Base-by-base conservation (phyloP, 2,329 filamentous ascomycete genomes). In the Cryphonectria japonica region DNA sequence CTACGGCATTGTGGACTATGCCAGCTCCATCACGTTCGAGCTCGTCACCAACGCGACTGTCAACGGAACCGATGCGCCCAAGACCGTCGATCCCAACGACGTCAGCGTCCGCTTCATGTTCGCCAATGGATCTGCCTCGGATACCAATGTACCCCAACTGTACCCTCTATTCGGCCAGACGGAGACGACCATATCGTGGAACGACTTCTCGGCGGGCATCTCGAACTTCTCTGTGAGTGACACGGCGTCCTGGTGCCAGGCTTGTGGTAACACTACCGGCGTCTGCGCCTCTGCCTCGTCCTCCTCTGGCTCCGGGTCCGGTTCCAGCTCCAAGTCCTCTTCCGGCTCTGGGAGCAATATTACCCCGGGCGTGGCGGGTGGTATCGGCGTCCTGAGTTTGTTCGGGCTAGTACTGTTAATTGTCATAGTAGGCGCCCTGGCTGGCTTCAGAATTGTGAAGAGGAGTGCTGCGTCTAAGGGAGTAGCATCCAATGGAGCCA, bases 11-110 rank as follows among this genome's bases (percentile, higher is more conserved):
- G 89, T 91, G n/a, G 91, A 94, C 82, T 97, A 97, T 77, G 94
- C 94, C 6, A 92, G 91, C 2, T 89, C 89, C 74, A 93, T 97
- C 88, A 85, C 85, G 7, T 95, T 97, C 79, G 95, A 97, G 84
- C 83, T 91, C 32, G 83, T 90, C 68, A 88, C 88, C 69, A 84
- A 85, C 74, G 80, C 86, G 86, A 82, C 83, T 3, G 84, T 81
- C 16, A 67, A 64, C 16, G 69, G 71, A 0, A 67, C 69, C 37
- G 69, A 77, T 64, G 75, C 77, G 78, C 87, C 89, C 43, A 75
- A 67, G 1, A 61, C 69, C 61, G 61, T 76, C 26, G 71, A 69
- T 46, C 71, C 75, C 3, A 72, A 83, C 41, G 84, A 89, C 68
- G 82, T 91, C 74, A 83, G 80, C 14, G 87, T 91, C 26, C 87